Evolutionary conservation across 768 basidiomycete genomes (phyloP).

Genomic region (Amanita subjunquillea): DNA sequence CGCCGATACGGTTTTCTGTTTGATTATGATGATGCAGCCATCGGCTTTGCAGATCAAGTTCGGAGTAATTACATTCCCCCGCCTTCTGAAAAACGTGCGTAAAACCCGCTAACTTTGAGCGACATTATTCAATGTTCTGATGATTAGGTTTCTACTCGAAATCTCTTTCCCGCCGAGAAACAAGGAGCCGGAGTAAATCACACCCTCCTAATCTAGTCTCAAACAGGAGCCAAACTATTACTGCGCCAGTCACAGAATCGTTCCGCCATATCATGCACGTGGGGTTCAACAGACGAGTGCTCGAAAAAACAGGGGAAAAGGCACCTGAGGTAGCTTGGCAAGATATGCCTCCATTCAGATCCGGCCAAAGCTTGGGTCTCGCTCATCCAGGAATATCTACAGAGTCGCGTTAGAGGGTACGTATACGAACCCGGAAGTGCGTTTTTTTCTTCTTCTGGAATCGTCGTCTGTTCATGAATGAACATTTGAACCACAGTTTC

Average conservation of each 20-base stretch:
- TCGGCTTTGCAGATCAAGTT: constrained; percentile 28
- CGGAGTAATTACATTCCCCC: constrained; percentile 11
- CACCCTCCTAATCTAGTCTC: not conserved
- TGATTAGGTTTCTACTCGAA: not conserved
- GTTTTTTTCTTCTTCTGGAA: not conserved
- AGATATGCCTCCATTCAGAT: constrained; percentile 22
- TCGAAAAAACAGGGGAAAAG: constrained; percentile 29
- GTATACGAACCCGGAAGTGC: not conserved
- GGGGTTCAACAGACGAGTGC: constrained; percentile 38
- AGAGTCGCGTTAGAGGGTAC: not conserved
- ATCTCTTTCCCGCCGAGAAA: not conserved
- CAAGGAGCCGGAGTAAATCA: not conserved
- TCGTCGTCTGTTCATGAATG: not conserved
- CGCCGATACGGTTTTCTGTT: constrained; percentile 44
- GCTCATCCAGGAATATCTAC: not conserved
- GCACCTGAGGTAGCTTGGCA: constrained; percentile 47
- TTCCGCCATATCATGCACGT: constrained; percentile 63
- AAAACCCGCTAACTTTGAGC: constrained; percentile 5
- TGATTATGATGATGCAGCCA: constrained; percentile 38
- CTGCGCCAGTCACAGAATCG: constrained; percentile 35
- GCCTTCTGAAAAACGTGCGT: constrained; percentile 18
- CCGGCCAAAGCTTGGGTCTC: constrained; percentile 5
- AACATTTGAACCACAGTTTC: too few species aligned
- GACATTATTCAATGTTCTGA: not conserved
- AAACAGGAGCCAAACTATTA: constrained; percentile 25